Conservation (phyloP, 495 filamentous ascomycete species). For the Aspergillus kassunensis region DNA sequence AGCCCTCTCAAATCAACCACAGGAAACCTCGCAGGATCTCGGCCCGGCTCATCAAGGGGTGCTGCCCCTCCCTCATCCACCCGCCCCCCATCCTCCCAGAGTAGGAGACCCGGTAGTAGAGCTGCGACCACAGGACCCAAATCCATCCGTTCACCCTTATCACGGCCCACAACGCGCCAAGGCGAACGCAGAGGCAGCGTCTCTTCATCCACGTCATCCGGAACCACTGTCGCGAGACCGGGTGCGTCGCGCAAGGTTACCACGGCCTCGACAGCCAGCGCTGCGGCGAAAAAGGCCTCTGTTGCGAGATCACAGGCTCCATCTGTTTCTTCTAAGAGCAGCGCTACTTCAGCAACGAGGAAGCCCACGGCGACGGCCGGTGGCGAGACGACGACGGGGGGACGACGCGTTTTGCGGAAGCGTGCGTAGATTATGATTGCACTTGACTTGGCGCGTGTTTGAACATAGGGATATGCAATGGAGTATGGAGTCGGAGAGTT, state of each 20-base stretch:
- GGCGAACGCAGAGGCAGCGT: conserved; percentile 40
- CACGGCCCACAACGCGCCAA: conserved; percentile 42
- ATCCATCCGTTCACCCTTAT: conserved; percentile 30
- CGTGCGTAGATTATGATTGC: conserved; percentile 26
- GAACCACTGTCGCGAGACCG: conserved; percentile 55
- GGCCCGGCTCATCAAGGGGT: conserved; percentile 21
- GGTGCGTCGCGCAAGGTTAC: conserved; percentile 47
- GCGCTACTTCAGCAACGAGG: conserved; percentile 25
- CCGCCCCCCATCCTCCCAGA: conserved; percentile 26
- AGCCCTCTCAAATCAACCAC: conserved; percentile 48
- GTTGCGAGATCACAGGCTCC: conserved; percentile 30
- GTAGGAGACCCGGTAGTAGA: conserved; percentile 29
- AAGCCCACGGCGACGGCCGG: conserved; percentile 36
- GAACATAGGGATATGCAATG: no score
- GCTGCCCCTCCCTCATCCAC: conserved; percentile 10
- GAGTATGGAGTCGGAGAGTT: not conserved
- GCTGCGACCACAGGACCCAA: conserved; percentile 26
- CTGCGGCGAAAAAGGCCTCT: conserved; percentile 42
- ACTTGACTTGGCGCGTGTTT: not conserved
- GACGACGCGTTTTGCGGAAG: conserved; percentile 46
- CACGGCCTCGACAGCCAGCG: conserved; percentile 38
- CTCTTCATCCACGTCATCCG: conserved; percentile 44
- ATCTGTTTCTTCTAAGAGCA: conserved; percentile 36
- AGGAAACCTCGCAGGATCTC: conserved; percentile 17
- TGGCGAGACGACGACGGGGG: conserved; percentile 31